Evolutionary conservation across 2,329 filamentous ascomycete species (phyloP), one percentile per base, ranked within the genome.

Genomic region (Talaromyces sp.): DNA sequence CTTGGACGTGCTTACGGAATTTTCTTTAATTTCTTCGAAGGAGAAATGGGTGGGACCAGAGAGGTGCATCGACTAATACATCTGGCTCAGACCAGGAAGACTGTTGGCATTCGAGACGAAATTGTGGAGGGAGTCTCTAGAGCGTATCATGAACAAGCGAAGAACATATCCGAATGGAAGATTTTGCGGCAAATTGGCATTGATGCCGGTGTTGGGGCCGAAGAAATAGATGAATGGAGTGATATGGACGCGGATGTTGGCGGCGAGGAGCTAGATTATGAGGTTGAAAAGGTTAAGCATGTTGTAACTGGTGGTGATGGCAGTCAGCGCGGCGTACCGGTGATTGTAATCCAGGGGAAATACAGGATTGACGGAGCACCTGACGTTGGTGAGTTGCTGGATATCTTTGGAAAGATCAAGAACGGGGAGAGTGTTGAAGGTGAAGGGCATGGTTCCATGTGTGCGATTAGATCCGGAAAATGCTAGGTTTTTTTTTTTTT

Each of bases 321-420:
- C 5, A 3, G 14, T 31, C 48, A 52, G 27, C 50, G 50, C 9
- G 59, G 59, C 10, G 59, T 60, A 7, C 59, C 59, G 27, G 50
- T 60, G 29, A 11, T 62, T 27, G 51, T 62, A 11, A 52, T 60
- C 5, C 53, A 56, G 31, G 58, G 57, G 12, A 50, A 55, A 27
- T 31, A 57, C 24, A 62, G 61, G 17, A 53, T 57, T 55, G 58
- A 60, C 32, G 54, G 61, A 27, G 57, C 57, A 27, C 59, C 59
- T n/a, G 59, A 60, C 46, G 35, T 57, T 29, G 17, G 32, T 38
- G 54, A 60, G 29, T 32, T 60, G 26, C 48, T 60, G 12, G 59
- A 56, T 21, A 46, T 51, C 8, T 54, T 60, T 46, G 26, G 41
- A 27, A 52, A 41, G 41, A 57, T 57, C 17, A 57, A 17, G 38